Evolutionary conservation across 345 rosid species (phyloP).

Genomic region (Noccaea caerulescens): DNA sequence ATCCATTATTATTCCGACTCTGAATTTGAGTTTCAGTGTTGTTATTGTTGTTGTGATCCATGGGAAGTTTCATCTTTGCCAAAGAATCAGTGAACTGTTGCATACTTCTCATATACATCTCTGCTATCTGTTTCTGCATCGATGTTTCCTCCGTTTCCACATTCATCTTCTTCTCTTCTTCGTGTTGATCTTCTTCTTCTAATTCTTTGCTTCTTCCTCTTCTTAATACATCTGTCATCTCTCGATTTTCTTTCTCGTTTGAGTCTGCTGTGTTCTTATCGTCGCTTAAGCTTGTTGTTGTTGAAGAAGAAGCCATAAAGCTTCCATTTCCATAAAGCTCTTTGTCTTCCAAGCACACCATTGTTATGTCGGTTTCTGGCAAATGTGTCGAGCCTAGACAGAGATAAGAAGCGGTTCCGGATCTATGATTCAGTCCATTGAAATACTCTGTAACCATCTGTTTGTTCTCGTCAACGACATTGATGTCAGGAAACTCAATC

Average conservation of each 20-base stretch:
- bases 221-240: conserved; percentile 60
- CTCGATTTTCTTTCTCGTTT: conserved; percentile 53
- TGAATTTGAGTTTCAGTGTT: conserved; percentile 44
- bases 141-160: conserved; percentile 72
- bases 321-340: conserved; percentile 51
- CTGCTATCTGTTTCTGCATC: conserved; percentile 94
- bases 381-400: conserved; percentile 65
- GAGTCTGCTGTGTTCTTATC: conserved; percentile 72
- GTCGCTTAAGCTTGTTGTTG: conserved; percentile 77
- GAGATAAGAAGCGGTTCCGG: conserved; percentile 62
- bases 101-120: conserved; percentile 98
- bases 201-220: conserved; percentile 41
- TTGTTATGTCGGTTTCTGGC: conserved; percentile 50
- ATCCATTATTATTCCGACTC: conserved; percentile 43
- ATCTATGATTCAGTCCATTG: conserved; percentile 52
- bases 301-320: conserved; percentile 70
- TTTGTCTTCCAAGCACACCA: conserved; percentile 51
- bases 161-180: conserved; percentile 49
- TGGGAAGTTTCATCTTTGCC: conserved; percentile 91
- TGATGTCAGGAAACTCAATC: conserved; percentile 87
- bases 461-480: conserved; percentile 68
- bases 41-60: conserved; percentile 62
- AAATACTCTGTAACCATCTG: conserved; percentile 80
- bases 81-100: conserved; percentile 88
- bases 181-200: conserved; percentile 33